Percentiles rank a stretch among this genome's conserved stretches.
Conservation (phyloP, 2,329 filamentous ascomycete genomes). For the Endothia cerciana region DNA sequence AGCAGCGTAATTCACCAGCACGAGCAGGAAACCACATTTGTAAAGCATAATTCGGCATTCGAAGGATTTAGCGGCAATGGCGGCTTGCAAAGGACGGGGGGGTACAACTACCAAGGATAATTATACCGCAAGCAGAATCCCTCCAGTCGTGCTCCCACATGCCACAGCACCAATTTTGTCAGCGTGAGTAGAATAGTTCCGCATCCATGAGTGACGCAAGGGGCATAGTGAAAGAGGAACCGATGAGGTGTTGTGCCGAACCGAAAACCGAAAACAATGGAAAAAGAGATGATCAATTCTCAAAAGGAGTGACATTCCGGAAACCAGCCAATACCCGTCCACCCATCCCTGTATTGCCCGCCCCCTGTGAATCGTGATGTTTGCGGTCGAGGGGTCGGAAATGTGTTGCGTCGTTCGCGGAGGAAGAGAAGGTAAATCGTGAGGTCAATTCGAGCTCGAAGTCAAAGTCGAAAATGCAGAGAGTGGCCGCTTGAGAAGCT, state of each 20-base stretch:
- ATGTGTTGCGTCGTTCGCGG: slow-evolving; percentile 20
- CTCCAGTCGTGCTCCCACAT: background rate
- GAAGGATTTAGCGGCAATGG: slow-evolving; percentile 11
- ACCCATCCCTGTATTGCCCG: slow-evolving; percentile 4
- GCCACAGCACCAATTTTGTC: no score
- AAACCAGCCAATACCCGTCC: slow-evolving; percentile 13
- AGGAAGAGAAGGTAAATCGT: slow-evolving; percentile 7
- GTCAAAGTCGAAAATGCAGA: slow-evolving; percentile 18
- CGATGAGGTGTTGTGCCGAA: slow-evolving; percentile 3
- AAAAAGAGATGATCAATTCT: background rate
- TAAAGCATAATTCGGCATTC: slow-evolving; percentile 13
- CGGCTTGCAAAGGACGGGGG: slow-evolving; percentile 9
- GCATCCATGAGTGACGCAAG: background rate
- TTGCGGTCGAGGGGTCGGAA: slow-evolving; percentile 8
- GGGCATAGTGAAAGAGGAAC: background rate
- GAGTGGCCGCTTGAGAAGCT: slow-evolving; percentile 2
- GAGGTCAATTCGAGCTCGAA: slow-evolving; percentile 8
- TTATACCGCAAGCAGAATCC: slow-evolving; percentile 1
- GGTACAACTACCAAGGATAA: background rate
- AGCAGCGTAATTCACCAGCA: background rate
- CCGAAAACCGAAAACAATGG: slow-evolving; percentile 1
- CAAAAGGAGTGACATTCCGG: slow-evolving; percentile 16
- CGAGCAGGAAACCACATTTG: slow-evolving; percentile 6
- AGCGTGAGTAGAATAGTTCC: background rate
- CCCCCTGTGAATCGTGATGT: slow-evolving; percentile 14